These are phyloP conservation scores for Pichia sp. DNA, from an alignment of 1,139 yeast species.

Conservation along the genomic window DNA sequence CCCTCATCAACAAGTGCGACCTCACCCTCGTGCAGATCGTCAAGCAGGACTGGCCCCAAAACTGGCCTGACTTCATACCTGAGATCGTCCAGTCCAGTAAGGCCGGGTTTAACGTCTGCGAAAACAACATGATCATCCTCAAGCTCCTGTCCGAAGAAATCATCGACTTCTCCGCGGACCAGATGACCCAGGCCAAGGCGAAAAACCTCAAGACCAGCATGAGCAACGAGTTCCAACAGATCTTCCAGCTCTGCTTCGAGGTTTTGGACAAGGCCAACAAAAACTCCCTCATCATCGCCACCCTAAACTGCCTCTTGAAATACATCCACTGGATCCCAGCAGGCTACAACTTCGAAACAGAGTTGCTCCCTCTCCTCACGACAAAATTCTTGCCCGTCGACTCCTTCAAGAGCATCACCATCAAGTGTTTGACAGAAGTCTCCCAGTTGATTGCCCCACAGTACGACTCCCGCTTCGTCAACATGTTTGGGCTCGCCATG, in stretches of 20 bases:
- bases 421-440: constrained; percentile 91
- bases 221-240: constrained; percentile 88
- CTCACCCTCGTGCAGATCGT: constrained; percentile 88
- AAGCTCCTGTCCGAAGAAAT: constrained; percentile 91
- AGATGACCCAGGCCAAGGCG: constrained; percentile 94
- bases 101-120: constrained; percentile 89
- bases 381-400: constrained; percentile 72
- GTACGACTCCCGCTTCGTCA: constrained; percentile 65
- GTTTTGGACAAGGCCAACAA: constrained; percentile 84
- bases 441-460: constrained; percentile 60
- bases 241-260: constrained; percentile 88
- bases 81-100: constrained; percentile 84
- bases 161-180: constrained; percentile 90
- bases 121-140: constrained; percentile 91
- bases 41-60: constrained; percentile 98
- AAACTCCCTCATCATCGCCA: constrained; percentile 77
- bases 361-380: constrained; percentile 66
- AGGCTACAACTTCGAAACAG: constrained; percentile 85
- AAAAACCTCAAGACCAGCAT: constrained; percentile 75
- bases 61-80: constrained; percentile 97
- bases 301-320: constrained; percentile 75
- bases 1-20: constrained; percentile 89
- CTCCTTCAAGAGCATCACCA: constrained; percentile 77
- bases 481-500: constrained; percentile 71
- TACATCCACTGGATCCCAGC: constrained; percentile 94